Evolutionary conservation across 768 basidiomycete genomes (phyloP).

Genomic region (Lentinula sp.): DNA sequence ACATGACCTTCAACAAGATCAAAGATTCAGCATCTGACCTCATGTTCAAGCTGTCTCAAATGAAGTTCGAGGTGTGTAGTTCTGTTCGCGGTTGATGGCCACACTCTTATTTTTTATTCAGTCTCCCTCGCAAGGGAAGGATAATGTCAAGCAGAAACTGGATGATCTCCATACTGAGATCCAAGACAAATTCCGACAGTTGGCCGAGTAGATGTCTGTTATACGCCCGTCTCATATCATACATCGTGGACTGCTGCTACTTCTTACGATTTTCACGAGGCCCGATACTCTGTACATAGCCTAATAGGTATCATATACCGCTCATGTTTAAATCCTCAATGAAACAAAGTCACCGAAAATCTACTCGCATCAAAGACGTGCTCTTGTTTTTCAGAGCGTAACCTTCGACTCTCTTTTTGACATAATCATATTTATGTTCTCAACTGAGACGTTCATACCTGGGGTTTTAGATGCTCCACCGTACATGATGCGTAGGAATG

Average conservation of each 20-base stretch:
- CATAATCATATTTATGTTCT: no score
- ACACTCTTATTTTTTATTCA: conserved; percentile 21
- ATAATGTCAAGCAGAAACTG: conserved; percentile 74
- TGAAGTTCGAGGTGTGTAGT: conserved; percentile 89
- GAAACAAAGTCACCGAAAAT: neutral
- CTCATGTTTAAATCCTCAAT: no score
- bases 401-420: no score
- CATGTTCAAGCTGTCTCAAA: conserved; percentile 97
- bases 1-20: conserved; percentile 81
- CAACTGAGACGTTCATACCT: no score
- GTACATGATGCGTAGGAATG: no score
- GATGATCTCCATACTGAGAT: conserved; percentile 82
- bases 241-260: neutral
- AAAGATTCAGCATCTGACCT: conserved; percentile 82
- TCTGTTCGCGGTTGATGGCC: neutral
- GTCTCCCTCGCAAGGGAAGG: conserved; percentile 90
- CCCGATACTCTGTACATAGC: neutral
- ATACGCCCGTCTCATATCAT: neutral
- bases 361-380: no score
- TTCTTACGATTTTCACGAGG: neutral
- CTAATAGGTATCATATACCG: neutral
- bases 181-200: conserved; percentile 85
- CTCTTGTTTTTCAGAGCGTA: no score
- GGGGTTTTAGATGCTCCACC: no score
- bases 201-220: conserved; percentile 54